phyloP scores from a whole-genome alignment of 2,329 filamentous ascomycete genomes.

The Stachybotrys chartarum region DNA sequence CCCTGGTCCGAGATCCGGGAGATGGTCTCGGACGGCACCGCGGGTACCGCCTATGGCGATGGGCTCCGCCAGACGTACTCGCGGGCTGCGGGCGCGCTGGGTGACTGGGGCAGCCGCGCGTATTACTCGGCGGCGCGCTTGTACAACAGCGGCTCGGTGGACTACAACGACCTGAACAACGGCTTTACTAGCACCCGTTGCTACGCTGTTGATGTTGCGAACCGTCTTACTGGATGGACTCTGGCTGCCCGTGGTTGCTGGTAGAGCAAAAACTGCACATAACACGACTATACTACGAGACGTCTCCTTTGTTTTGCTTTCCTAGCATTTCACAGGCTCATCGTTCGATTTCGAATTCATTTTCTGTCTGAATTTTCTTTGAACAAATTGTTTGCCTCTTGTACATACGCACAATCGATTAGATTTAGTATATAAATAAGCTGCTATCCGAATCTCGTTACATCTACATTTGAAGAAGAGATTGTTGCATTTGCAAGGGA shows the following conservation, averaged over 20 bases:
- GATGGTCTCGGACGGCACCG: constrained; percentile 10
- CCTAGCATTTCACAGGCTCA: no score
- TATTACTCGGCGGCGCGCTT: constrained; percentile 7
- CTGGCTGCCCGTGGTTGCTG: constrained; percentile 1
- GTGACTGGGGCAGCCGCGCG: constrained; percentile 1
- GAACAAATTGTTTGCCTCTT: no score
- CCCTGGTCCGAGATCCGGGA: constrained; percentile 5
- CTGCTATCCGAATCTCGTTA: no score
- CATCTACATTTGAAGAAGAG: no score
- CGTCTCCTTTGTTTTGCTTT: not conserved
- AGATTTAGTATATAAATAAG: no score
- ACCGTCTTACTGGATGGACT: constrained; percentile 10
- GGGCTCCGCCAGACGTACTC: constrained; percentile 8
- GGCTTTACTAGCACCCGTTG: constrained; percentile 7
- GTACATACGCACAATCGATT: no score
- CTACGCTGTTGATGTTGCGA: constrained; percentile 9
- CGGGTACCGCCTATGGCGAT: constrained; percentile 8
- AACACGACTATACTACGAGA: no score
- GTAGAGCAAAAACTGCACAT: not conserved
- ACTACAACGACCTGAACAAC: constrained; percentile 10
- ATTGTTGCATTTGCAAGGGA: no score
- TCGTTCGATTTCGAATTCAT: no score
- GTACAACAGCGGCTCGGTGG: constrained; percentile 11
- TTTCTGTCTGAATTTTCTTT: no score
- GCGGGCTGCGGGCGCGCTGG: not conserved